These are phyloP conservation scores for Prosopis cineraria DNA, from an alignment of 306 rosid genomes.

Conservation along the genomic window DNA sequence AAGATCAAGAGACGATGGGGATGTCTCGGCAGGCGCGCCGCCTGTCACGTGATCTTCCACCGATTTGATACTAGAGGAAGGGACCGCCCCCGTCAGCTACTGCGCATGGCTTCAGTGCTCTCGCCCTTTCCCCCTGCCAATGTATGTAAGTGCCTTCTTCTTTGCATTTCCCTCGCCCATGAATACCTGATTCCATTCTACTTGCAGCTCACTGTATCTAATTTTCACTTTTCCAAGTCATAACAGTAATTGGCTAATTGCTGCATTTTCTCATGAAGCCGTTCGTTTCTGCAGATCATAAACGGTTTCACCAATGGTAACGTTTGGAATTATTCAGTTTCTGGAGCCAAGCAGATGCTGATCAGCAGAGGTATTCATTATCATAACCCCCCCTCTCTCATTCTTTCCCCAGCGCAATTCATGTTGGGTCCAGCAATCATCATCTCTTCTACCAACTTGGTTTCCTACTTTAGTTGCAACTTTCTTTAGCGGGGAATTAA, in stretches of 20 bases:
- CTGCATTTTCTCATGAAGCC: not conserved
- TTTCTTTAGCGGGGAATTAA: conserved; percentile 16
- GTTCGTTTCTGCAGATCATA: conserved; percentile 2
- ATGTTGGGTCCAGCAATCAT: conserved; percentile 24
- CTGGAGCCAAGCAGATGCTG: not conserved
- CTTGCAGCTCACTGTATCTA: not conserved
- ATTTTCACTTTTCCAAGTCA: not conserved
- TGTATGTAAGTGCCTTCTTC: not conserved
- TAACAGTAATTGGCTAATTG: no score
- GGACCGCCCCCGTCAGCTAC: not conserved
- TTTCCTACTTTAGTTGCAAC: not conserved
- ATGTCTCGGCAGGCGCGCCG: not conserved
- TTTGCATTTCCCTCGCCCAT: not conserved
- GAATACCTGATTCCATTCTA: not conserved
- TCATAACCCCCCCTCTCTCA: not conserved
- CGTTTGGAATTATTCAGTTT: not conserved
- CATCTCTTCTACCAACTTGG: conserved; percentile 11
- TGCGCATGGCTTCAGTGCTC: no score
- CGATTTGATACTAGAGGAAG: not conserved
- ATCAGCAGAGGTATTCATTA: not conserved
- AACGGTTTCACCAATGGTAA: not conserved
- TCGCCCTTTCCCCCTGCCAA: not conserved
- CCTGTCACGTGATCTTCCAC: conserved; percentile 8
- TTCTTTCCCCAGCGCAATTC: not conserved
- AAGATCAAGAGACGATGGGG: not conserved